A percentile compares a stretch with the other conserved stretches of the same genome.
Evolutionary conservation across 768 basidiomycete genomes (phyloP).

Genomic region (Calocera cornea): DNA sequence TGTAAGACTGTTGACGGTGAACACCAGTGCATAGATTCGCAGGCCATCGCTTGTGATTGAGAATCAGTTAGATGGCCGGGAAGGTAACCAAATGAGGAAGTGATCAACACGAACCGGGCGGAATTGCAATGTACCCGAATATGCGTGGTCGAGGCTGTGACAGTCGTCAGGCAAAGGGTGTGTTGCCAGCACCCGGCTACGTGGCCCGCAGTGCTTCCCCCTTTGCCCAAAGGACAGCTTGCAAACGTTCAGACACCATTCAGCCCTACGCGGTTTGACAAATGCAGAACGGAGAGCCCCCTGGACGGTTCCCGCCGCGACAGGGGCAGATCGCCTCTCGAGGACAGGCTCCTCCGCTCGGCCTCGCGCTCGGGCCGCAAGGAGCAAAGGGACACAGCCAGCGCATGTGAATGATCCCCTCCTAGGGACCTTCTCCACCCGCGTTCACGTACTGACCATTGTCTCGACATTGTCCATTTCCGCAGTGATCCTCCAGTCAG

Average conservation of each 20-base stretch:
- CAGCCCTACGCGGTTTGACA: background rate
- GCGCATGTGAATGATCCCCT: background rate
- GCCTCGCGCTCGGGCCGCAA: background rate
- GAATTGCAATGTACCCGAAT: background rate
- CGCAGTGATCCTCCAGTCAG: background rate
- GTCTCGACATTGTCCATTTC: background rate
- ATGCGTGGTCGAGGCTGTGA: background rate
- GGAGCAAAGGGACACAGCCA: background rate
- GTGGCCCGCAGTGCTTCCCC: background rate
- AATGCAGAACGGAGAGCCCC: background rate
- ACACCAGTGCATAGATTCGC: too few species aligned
- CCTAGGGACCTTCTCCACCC: background rate
- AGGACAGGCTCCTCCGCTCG: background rate
- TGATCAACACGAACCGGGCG: background rate
- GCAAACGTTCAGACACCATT: background rate
- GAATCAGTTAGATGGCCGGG: background rate
- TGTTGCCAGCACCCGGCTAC: background rate
- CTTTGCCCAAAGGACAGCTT: background rate
- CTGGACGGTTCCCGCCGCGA: background rate
- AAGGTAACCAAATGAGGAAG: background rate
- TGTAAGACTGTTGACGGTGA: too few species aligned
- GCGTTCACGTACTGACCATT: constrained; percentile 5
- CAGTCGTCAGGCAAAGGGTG: background rate
- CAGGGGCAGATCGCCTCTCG: background rate
- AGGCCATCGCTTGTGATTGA: too few species aligned